Conservation (phyloP, 306 rosid genomes). For the Casuarina equisetifolia region DNA sequence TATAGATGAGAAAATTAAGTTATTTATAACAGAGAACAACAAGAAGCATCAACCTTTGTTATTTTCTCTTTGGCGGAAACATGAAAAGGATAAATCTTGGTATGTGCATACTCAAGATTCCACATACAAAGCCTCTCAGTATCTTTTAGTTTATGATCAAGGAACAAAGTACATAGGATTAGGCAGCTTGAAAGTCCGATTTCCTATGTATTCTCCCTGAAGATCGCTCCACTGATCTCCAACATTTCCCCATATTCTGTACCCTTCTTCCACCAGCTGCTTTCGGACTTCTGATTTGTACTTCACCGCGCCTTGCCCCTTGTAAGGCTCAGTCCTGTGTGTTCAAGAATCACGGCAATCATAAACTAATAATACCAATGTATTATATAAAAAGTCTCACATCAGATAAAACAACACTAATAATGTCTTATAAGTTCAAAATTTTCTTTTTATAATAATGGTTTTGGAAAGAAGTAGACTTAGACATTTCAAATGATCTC, state of each 20-base stretch:
- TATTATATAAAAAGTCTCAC: too few relatives aligned
- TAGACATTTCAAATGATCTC: too few relatives aligned
- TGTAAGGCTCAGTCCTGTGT: slow-evolving; percentile 44
- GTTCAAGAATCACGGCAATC: neutral
- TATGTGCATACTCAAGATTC: neutral
- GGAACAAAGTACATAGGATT: slow-evolving; percentile 91
- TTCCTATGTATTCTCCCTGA: slow-evolving; percentile 63
- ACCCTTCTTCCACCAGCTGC: slow-evolving; percentile 61
- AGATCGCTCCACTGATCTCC: slow-evolving; percentile 98
- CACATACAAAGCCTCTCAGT: neutral
- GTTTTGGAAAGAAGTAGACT: too few relatives aligned
- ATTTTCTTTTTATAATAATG: too few relatives aligned
- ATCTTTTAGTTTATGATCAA: neutral
- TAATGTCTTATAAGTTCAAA: too few relatives aligned
- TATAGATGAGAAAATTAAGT: too few relatives aligned
- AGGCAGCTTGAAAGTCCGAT: slow-evolving; percentile 79
- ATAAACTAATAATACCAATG: neutral
- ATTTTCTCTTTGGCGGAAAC: too few relatives aligned
- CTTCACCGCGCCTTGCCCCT: slow-evolving; percentile 55
- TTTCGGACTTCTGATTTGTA: slow-evolving; percentile 63
- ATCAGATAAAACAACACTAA: neutral
- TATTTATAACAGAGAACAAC: too few relatives aligned
- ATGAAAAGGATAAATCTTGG: neutral
- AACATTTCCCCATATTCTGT: slow-evolving; percentile 82
- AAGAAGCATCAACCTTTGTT: too few relatives aligned